phyloP scores from a whole-genome alignment of 805 yeast genomes.

The Dipodascopsis tothii region DNA sequence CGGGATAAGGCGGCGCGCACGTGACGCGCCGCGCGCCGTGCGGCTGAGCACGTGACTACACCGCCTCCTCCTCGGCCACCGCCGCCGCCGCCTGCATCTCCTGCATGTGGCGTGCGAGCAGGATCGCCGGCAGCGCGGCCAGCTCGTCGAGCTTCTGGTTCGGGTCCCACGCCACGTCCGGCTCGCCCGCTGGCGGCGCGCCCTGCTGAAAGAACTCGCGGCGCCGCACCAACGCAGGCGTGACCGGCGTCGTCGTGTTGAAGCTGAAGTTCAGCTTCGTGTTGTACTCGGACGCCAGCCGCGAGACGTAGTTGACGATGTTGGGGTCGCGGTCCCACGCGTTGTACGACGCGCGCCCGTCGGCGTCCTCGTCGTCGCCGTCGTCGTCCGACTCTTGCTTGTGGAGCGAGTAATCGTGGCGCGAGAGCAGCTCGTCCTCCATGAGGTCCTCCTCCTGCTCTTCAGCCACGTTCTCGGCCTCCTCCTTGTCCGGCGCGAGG shows the following conservation, averaged over 20 bases:
- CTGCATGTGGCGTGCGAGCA: conserved; percentile 2
- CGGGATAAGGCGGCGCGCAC: no score
- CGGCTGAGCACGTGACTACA: no score
- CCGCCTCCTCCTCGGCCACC: no score
- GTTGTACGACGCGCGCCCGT: conserved; percentile 9
- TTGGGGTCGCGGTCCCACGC: conserved; percentile 21
- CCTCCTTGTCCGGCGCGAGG: neutral
- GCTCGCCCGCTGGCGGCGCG: neutral
- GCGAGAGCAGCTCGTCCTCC: conserved; percentile 1
- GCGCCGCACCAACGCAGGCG: neutral
- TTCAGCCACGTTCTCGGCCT: conserved; percentile 1
- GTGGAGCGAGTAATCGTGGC: no score
- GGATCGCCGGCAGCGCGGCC: conserved; percentile 14
- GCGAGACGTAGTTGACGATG: conserved; percentile 6
- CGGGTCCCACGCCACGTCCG: conserved; percentile 14
- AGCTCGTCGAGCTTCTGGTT: conserved; percentile 18
- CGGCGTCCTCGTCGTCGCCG: conserved; percentile 9
- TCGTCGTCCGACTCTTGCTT: conserved; percentile 22
- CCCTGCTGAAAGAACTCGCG: neutral
- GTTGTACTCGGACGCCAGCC: conserved; percentile 1
- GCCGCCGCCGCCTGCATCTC: neutral
- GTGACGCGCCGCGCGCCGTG: no score
- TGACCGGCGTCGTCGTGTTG: neutral
- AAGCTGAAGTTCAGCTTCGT: neutral
- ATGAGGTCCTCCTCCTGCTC: conserved; percentile 6